A percentile compares a stretch with the other conserved stretches of the same genome.
Evolutionary conservation across 192 early-diverging fungal genomes (phyloP).

Genomic region (Lobosporangium transversale): DNA sequence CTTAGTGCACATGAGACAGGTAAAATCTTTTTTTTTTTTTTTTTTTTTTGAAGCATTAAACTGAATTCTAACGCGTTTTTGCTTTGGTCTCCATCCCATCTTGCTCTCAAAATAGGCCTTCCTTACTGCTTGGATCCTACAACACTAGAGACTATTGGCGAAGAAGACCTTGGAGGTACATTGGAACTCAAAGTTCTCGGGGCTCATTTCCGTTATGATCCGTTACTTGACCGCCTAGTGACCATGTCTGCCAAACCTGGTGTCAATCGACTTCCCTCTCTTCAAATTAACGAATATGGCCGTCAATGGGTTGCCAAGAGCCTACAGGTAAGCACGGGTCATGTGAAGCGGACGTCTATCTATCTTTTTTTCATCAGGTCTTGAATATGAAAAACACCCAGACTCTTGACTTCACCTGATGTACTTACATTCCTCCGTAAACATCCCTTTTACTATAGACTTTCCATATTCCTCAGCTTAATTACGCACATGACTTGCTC

Average conservation of each 20-base stretch:
- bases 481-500: constrained; percentile 47
- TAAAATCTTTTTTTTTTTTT: neutral
- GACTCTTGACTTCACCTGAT: neutral
- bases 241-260: constrained; percentile 49
- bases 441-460: constrained; percentile 9
- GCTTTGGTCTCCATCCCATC: neutral
- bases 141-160: constrained; percentile 47
- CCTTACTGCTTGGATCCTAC: constrained; percentile 46
- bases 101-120: constrained; percentile 11
- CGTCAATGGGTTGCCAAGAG: constrained; percentile 43
- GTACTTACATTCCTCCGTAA: no score
- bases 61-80: no score
- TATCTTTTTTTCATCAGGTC: neutral
- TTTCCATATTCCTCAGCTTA: constrained; percentile 39
- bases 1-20: constrained; percentile 48
- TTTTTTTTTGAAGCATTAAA: neutral
- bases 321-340: constrained; percentile 22
- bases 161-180: constrained; percentile 25
- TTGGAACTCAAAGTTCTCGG: constrained; percentile 32
- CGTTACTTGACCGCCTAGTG: constrained; percentile 35
- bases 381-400: neutral
- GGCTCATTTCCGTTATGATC: constrained; percentile 51
- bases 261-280: constrained; percentile 29
- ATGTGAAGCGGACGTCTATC: neutral
- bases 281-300: constrained; percentile 48